Conservation (phyloP, 2,329 filamentous ascomycete genomes). For the Neonectria faginata region DNA sequence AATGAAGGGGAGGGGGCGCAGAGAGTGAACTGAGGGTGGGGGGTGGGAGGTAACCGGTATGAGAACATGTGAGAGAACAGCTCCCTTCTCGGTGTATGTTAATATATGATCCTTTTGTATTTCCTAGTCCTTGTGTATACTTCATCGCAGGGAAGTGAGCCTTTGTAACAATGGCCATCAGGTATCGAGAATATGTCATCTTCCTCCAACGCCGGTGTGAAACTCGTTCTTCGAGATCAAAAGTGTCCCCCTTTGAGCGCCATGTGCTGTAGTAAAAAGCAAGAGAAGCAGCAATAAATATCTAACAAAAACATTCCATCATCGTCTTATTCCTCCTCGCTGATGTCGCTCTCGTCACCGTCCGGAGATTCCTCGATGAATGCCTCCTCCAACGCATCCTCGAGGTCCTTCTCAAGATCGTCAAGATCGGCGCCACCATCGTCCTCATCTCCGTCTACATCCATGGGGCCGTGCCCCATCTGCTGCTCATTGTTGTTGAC, state of each 20-base stretch:
- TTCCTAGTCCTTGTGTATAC: slow-evolving; percentile 9
- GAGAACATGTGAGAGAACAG: not conserved
- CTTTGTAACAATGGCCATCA: slow-evolving; percentile 16
- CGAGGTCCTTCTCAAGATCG: slow-evolving; percentile 64
- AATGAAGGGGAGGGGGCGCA: slow-evolving; percentile 41
- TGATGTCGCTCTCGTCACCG: slow-evolving; percentile 73
- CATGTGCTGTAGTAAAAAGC: slow-evolving; percentile 13
- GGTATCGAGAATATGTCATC: slow-evolving; percentile 22
- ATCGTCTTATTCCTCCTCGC: slow-evolving; percentile 69
- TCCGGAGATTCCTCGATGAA: slow-evolving; percentile 60
- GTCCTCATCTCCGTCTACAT: slow-evolving; percentile 47
- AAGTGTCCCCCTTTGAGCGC: slow-evolving; percentile 15
- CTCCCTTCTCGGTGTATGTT: not conserved
- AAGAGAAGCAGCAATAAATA: slow-evolving; percentile 3
- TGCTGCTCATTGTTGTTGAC: slow-evolving; percentile 54
- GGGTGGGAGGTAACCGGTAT: no score
- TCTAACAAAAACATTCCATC: slow-evolving; percentile 4
- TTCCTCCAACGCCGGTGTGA: slow-evolving; percentile 24
- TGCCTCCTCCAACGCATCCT: slow-evolving; percentile 60
- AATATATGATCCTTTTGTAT: slow-evolving; percentile 1
- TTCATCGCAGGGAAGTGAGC: not conserved
- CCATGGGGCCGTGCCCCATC: slow-evolving; percentile 47
- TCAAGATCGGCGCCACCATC: slow-evolving; percentile 50
- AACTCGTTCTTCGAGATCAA: slow-evolving; percentile 20
- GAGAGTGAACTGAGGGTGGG: slow-evolving; percentile 17